phyloP scores from a whole-genome alignment of 2,329 filamentous ascomycete species.

The Grosmannia penicillata region DNA sequence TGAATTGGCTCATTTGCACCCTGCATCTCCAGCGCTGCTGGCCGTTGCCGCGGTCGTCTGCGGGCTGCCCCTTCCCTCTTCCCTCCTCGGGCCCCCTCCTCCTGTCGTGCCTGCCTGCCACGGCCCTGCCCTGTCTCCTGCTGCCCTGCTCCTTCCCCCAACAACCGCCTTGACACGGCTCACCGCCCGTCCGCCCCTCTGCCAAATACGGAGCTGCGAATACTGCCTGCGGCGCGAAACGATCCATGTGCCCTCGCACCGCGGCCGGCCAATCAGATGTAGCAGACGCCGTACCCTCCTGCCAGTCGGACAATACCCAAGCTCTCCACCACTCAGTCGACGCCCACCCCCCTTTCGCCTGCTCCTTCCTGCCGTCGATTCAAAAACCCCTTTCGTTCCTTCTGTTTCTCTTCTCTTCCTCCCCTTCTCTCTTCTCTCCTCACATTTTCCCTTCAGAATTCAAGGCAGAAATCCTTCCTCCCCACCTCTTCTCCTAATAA shows the following conservation, averaged over 20 bases:
- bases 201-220: too few species aligned
- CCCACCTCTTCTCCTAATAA: conserved; percentile 5
- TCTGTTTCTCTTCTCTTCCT: conserved; percentile 6
- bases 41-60: too few species aligned
- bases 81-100: too few species aligned
- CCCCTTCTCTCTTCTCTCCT: conserved; percentile 10
- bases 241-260: conserved; percentile 1
- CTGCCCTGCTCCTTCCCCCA: too few species aligned
- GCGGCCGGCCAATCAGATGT: conserved; percentile 1
- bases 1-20: too few species aligned
- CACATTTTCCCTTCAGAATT: conserved; percentile 2
- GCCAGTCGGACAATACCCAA: not conserved
- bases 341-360: conserved; percentile 3
- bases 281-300: not conserved
- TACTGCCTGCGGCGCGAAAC: too few species aligned
- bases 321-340: conserved; percentile 4
- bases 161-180: too few species aligned
- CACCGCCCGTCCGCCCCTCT: too few species aligned
- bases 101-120: too few species aligned
- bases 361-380: conserved; percentile 10
- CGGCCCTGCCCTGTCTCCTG: not conserved
- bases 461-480: not conserved
- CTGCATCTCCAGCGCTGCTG: too few species aligned
- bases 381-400: conserved; percentile 8
- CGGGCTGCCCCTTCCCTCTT: too few species aligned